Evolutionary conservation across 495 filamentous ascomycete genomes (phyloP).

Genomic region (Aspergillus baeticus): DNA sequence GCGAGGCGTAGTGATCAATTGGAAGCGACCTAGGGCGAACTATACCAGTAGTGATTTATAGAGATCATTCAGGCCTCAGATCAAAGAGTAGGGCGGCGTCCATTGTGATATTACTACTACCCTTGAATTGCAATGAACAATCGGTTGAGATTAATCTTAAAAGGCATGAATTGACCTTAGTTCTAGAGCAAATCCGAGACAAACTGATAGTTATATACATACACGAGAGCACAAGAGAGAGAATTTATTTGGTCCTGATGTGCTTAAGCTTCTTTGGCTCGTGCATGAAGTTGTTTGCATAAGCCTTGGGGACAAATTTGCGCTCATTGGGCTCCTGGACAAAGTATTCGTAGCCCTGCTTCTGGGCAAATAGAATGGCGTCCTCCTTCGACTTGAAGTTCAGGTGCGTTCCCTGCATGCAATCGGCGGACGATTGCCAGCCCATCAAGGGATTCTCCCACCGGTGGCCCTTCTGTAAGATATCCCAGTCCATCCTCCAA

Average conservation of each 20-base stretch:
- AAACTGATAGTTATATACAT: slow-evolving; percentile 44
- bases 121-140: too few relatives aligned
- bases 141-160: too few relatives aligned
- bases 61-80: too few relatives aligned
- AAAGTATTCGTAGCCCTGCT: slow-evolving; percentile 99
- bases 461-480: slow-evolving; percentile 79
- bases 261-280: slow-evolving; percentile 83
- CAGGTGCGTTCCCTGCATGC: slow-evolving; percentile 86
- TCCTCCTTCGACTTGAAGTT: slow-evolving; percentile 94
- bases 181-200: slow-evolving; percentile 10
- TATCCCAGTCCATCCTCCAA: slow-evolving; percentile 99
- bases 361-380: slow-evolving; percentile 91
- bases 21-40: too few relatives aligned
- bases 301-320: slow-evolving; percentile 84
- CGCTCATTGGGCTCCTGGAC: slow-evolving; percentile 94
- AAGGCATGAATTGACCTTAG: background rate
- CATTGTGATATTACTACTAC: too few relatives aligned
- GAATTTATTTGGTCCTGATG: slow-evolving; percentile 81
- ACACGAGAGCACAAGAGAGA: slow-evolving; percentile 36
- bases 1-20: too few relatives aligned
- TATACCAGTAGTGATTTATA: too few relatives aligned
- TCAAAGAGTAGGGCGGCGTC: too few relatives aligned
- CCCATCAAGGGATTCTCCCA: slow-evolving; percentile 99
- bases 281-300: slow-evolving; percentile 94
- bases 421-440: slow-evolving; percentile 94